Base-by-base conservation (phyloP, 768 basidiomycete genomes). In the Chalciporus chontae region DNA sequence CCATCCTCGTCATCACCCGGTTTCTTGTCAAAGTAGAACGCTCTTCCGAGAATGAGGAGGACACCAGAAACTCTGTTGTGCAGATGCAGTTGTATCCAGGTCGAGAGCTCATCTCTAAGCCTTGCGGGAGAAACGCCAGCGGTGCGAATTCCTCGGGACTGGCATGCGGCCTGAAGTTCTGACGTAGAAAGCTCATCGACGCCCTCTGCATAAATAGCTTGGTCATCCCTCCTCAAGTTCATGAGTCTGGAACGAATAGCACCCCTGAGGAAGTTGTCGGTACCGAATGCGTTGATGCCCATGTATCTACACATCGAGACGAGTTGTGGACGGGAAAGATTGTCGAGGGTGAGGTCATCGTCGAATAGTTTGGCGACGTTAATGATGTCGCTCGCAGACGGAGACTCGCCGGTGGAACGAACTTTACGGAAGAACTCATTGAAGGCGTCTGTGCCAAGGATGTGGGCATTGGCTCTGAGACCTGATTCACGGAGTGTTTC, bases 341-440 rank as follows among this genome's bases (percentile, higher is more conserved):
- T 99, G 78, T 98, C 96, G 40, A 99, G 81, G 0, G 96, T 98
- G 54, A 98, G 79, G 65, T 99, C 96, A 58, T 97, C 94, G 64
- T 98, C 91, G 69, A 99, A 99, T 21, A 98, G 79, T 62, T 93
- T 92, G 48, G 96, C 94, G 24, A 98, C 96, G 62, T 84, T 90
- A 74, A 95, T 83, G 56, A 99, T 80, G 59, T 99, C 95, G 55
- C 81, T 70, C 2, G 85, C 78, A 0, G 93, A 93, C 13, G 96
- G 95, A 1, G 84, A 80, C 76, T 97, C 96, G 42, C 96, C 96
- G 0, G 95, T 98, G 4, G 91, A 90, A 45, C 96, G 89, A 45
- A 91, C 93, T 74, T 98, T 98, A 65, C 92, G 83, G 85, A 99
- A 99, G 74, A 99, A 99, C 69, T 95, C 93, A 66, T 97, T 97